phyloP scores from a whole-genome alignment of 78 protist genomes.

The slime mould (Dictyostelium discoideum) region DNA sequence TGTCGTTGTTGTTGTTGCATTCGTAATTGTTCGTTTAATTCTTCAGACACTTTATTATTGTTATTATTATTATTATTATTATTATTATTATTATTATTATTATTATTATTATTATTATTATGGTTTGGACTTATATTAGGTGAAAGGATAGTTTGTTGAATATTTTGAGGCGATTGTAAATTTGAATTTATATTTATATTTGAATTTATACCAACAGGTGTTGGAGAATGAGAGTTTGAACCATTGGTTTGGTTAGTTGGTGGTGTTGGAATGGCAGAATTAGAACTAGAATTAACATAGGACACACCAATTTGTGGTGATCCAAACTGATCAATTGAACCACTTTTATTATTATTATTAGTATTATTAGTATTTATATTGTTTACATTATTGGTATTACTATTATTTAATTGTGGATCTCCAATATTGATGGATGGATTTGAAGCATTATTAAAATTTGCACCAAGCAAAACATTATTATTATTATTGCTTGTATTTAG shows the following conservation, averaged over 20 bases:
- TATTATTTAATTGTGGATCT: background rate
- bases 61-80: too few species aligned
- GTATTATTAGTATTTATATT: background rate
- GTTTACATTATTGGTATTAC: background rate
- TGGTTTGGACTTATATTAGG: constrained; percentile 14
- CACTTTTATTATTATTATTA: background rate
- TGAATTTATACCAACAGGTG: background rate
- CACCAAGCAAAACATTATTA: background rate
- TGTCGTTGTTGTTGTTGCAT: background rate
- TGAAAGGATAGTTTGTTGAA: background rate
- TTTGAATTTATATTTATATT: background rate
- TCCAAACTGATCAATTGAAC: background rate
- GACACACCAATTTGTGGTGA: background rate
- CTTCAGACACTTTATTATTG: background rate
- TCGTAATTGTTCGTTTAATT: background rate
- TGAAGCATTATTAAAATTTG: background rate
- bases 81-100: background rate
- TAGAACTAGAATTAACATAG: background rate
- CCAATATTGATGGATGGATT: background rate
- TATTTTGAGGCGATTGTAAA: background rate
- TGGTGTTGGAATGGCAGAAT: constrained; percentile 6
- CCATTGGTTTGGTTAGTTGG: background rate
- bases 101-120: background rate
- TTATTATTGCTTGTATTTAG: background rate
- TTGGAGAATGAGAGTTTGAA: background rate